phyloP scores from a whole-genome alignment of 2,329 filamentous ascomycete species.

The Diplocarpon rosae region DNA sequence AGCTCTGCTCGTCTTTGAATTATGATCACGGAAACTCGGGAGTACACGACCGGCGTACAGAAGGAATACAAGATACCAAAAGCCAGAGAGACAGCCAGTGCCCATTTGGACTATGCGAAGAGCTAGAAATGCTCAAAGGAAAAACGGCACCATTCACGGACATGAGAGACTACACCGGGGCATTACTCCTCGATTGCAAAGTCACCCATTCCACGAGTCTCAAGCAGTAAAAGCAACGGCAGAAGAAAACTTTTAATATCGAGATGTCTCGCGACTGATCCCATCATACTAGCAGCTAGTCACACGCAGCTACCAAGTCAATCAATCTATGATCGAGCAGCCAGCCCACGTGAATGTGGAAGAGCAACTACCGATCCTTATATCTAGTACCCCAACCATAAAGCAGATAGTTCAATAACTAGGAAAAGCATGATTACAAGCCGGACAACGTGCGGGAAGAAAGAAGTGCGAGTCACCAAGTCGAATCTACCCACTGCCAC shows the following conservation, averaged over 20 bases:
- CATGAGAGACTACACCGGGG: too few relatives aligned
- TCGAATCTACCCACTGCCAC: constrained; percentile 18
- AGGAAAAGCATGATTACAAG: constrained; percentile 18
- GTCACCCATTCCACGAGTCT: too few relatives aligned
- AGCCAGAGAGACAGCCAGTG: too few relatives aligned
- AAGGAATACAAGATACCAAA: too few relatives aligned
- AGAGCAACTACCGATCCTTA: constrained; percentile 8
- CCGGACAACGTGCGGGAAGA: constrained; percentile 5
- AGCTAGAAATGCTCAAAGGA: too few relatives aligned
- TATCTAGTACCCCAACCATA: constrained; percentile 15
- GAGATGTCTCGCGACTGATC: constrained; percentile 7
- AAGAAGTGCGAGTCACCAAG: constrained; percentile 14
- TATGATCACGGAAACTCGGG: too few relatives aligned
- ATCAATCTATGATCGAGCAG: constrained; percentile 8
- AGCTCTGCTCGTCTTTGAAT: too few relatives aligned
- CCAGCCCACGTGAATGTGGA: neutral
- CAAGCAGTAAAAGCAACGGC: too few relatives aligned
- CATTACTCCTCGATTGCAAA: too few relatives aligned
- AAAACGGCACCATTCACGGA: too few relatives aligned
- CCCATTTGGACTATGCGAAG: too few relatives aligned
- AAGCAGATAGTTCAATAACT: constrained; percentile 17
- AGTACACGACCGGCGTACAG: too few relatives aligned
- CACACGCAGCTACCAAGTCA: neutral
- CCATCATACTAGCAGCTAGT: constrained; percentile 8
- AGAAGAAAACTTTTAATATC: neutral